phyloP scores from a whole-genome alignment of 2,329 filamentous ascomycete genomes.

The Cytospora piceicola region DNA sequence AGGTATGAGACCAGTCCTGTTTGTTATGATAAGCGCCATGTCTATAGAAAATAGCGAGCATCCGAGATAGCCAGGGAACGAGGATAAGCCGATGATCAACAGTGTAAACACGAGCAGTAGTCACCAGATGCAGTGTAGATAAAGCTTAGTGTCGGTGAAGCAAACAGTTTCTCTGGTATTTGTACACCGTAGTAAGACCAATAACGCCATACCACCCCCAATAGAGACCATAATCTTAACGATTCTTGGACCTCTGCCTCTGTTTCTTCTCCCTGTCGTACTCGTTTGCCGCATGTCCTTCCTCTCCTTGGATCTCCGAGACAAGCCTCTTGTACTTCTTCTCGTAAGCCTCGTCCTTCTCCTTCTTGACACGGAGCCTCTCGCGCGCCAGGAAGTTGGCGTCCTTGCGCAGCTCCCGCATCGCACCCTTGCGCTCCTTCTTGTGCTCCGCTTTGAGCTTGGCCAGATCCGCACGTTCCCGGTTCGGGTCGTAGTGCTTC shows the following conservation, averaged over 20 bases:
- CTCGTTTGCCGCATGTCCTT: constrained; percentile 81
- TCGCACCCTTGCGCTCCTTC: constrained; percentile 90
- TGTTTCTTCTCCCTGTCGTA: constrained; percentile 86
- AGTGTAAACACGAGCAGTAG: not conserved
- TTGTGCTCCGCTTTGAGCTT: constrained; percentile 91
- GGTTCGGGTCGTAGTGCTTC: constrained; percentile 96
- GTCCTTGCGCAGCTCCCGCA: constrained; percentile 94
- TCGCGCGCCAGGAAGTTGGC: constrained; percentile 91
- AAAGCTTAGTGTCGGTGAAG: not conserved
- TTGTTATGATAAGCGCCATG: not conserved
- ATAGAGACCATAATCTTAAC: not conserved
- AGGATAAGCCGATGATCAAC: not conserved
- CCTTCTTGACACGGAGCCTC: constrained; percentile 89
- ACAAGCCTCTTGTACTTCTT: constrained; percentile 92
- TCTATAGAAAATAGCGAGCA: not conserved
- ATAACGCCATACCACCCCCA: not conserved
- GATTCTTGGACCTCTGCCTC: constrained; percentile 66
- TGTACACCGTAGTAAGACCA: constrained; percentile 8
- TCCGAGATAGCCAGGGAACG: not conserved
- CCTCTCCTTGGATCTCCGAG: constrained; percentile 93
- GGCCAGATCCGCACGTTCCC: constrained; percentile 80
- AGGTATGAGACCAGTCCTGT: not conserved
- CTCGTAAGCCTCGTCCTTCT: constrained; percentile 90
- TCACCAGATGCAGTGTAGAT: not conserved
- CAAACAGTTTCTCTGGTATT: constrained; percentile 15